A percentile compares a stretch with the other conserved stretches of the same genome.
Evolutionary conservation across 225 moss, liverwort and hornwort genomes (phyloP).

Genomic region (Ulota crispa): DNA sequence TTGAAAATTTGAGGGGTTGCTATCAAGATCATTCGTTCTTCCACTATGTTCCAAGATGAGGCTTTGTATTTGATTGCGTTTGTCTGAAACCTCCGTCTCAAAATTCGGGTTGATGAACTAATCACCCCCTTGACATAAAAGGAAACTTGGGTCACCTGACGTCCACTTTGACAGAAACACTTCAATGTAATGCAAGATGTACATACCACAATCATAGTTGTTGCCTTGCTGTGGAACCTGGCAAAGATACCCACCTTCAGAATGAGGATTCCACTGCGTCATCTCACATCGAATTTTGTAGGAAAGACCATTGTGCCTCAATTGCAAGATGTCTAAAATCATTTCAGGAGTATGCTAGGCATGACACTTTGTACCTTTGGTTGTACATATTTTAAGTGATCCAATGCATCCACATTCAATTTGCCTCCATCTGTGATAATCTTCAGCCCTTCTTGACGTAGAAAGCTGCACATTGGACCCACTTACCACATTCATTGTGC

Average conservation of each 20-base stretch:
- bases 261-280: neutral
- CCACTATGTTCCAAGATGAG: rapidly evolving
- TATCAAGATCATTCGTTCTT: rapidly evolving
- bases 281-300: too few species aligned
- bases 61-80: rapidly evolving
- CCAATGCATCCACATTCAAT: neutral
- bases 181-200: constrained; percentile 13
- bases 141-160: neutral
- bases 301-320: too few species aligned
- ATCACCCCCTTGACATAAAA: rapidly evolving
- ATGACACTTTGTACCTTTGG: constrained; percentile 15
- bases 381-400: constrained; percentile 32
- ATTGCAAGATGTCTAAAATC: too few species aligned
- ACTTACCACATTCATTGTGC: too few species aligned
- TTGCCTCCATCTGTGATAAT: constrained; percentile 2
- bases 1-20: rapidly evolving
- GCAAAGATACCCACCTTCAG: rapidly evolving
- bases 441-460: constrained; percentile 35
- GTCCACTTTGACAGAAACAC: neutral
- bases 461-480: constrained; percentile 29
- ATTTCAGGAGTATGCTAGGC: too few species aligned
- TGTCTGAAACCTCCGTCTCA: rapidly evolving
- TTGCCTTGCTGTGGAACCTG: neutral
- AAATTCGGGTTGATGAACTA: neutral
- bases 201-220: neutral